A percentile compares a stretch with the other conserved stretches of the same genome.
These are phyloP conservation scores for Tulasnella sp. DNA, from an alignment of 768 basidiomycete genomes.

Conservation along the genomic window DNA sequence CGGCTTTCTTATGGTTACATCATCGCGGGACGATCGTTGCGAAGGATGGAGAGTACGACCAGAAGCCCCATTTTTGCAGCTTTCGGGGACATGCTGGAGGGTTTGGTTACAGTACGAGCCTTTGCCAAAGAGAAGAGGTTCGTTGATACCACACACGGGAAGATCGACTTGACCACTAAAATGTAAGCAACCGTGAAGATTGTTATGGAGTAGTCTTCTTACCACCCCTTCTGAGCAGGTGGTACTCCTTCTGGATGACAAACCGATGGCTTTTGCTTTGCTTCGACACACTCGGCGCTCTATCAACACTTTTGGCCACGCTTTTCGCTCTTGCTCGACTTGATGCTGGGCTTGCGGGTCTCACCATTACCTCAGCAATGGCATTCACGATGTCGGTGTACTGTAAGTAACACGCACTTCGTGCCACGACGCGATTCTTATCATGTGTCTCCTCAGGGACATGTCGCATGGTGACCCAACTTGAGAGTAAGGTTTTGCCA, in stretches of 20 bases:
- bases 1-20: constrained; percentile 40
- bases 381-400: constrained; percentile 42
- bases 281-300: constrained; percentile 69
- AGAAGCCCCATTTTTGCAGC: constrained; percentile 78
- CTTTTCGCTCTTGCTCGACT: constrained; percentile 58
- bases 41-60: constrained; percentile 85
- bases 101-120: constrained; percentile 84
- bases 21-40: constrained; percentile 72
- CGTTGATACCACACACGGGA: constrained; percentile 61
- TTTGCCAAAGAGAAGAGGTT: constrained; percentile 78
- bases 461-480: constrained; percentile 44
- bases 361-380: constrained; percentile 63
- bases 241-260: constrained; percentile 69
- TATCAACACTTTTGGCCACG: constrained; percentile 66
- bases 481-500: constrained; percentile 50
- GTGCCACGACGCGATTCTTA: neutral
- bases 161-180: constrained; percentile 72
- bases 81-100: constrained; percentile 56
- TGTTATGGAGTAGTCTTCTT: neutral
- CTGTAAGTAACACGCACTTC: constrained; percentile 15
- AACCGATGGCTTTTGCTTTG: constrained; percentile 79
- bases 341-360: constrained; percentile 41
- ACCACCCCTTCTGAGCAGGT: neutral
- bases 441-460: constrained; percentile 29
- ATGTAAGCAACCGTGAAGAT: constrained; percentile 31